A percentile compares a stretch with the other conserved stretches of the same genome.
Conservation (phyloP, 148 eudicot species). For the Rhododendron mucronatum region DNA sequence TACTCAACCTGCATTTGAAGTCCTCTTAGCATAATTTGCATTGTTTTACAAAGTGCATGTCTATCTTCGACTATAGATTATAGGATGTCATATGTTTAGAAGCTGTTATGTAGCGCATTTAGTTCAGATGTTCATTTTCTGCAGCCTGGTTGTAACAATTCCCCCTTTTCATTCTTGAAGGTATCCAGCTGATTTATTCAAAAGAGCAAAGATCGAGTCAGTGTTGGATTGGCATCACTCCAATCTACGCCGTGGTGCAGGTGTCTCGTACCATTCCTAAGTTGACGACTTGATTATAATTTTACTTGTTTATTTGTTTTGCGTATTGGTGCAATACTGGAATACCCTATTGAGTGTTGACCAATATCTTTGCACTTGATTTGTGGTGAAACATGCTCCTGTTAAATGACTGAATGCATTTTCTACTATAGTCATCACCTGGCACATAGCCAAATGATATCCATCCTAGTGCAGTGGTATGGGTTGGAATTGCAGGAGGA, state of each 20-base stretch:
- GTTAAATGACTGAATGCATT: not conserved
- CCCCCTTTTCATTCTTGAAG: constrained; percentile 26
- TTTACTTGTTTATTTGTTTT: not conserved
- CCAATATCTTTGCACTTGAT: not conserved
- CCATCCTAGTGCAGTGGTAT: not conserved
- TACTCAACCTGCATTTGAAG: not conserved
- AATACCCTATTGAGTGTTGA: not conserved
- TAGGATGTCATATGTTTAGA: not conserved
- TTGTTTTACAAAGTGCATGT: not conserved
- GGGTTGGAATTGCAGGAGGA: not conserved
- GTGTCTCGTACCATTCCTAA: constrained; percentile 23
- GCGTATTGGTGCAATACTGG: not conserved
- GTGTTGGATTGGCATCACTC: constrained; percentile 98
- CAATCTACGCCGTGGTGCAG: constrained; percentile 81
- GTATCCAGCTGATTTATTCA: constrained; percentile 86
- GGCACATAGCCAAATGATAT: not conserved
- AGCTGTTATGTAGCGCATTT: not conserved
- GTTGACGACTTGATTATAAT: not conserved
- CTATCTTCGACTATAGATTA: not conserved
- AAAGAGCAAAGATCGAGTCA: constrained; percentile 79
- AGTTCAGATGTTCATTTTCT: not conserved
- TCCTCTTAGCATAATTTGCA: not conserved
- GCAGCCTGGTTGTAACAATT: not conserved
- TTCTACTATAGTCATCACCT: not conserved
- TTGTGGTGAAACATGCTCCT: not conserved